Conservation (phyloP, 495 filamentous ascomycete species). For the Hypoxylon crocopeplum region DNA sequence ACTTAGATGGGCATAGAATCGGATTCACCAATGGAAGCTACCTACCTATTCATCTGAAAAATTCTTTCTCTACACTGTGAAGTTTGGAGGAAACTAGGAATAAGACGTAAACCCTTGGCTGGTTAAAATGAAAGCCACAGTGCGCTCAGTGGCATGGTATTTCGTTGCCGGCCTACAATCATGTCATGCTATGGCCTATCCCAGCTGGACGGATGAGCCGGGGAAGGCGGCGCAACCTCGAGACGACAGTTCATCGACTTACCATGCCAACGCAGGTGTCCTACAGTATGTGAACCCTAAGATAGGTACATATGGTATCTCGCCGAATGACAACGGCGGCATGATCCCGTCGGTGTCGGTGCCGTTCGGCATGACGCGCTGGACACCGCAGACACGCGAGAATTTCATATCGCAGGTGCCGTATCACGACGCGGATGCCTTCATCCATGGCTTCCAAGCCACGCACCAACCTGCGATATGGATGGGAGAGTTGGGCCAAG, state of each 20-base stretch:
- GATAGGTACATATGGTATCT: slow-evolving; percentile 39
- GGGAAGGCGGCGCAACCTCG: neutral
- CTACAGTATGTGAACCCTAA: slow-evolving; percentile 42
- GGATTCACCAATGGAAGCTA: too few species aligned
- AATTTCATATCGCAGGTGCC: slow-evolving; percentile 44
- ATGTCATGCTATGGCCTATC: neutral
- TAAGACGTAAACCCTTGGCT: neutral
- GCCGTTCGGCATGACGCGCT: slow-evolving; percentile 46
- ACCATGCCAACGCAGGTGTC: slow-evolving; percentile 38
- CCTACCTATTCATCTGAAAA: too few species aligned
- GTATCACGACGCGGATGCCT: slow-evolving; percentile 38
- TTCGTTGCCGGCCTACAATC: neutral
- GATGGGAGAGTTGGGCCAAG: slow-evolving; percentile 44
- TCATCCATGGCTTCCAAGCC: slow-evolving; percentile 43
- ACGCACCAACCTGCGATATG: slow-evolving; percentile 46
- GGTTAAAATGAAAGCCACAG: too few species aligned
- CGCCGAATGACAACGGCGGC: slow-evolving; percentile 40
- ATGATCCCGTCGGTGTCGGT: slow-evolving; percentile 46
- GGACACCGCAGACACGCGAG: slow-evolving; percentile 44
- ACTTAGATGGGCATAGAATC: too few species aligned
- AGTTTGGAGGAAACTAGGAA: neutral
- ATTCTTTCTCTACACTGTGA: neutral
- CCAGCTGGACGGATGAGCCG: neutral
- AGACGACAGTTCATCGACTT: neutral
- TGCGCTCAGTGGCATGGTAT: neutral